Evolutionary conservation across 192 early-diverging fungal genomes (phyloP).

Genomic region (Backusella tarrabulga): DNA sequence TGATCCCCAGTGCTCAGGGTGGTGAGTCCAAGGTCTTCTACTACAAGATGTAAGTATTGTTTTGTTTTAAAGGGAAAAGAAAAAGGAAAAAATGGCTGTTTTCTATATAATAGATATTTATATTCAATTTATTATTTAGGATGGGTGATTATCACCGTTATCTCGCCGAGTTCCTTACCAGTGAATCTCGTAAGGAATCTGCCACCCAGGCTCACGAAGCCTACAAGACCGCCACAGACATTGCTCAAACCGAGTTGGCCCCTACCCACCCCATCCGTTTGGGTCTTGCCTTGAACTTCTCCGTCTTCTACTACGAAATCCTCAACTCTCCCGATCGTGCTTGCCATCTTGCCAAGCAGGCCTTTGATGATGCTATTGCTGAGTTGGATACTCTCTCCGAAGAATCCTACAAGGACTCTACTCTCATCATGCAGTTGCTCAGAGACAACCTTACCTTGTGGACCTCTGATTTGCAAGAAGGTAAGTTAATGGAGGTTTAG

Average conservation of each 20-base stretch:
- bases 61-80: background rate
- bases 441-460: slow-evolving; percentile 99
- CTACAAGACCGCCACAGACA: slow-evolving; percentile 94
- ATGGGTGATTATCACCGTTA: slow-evolving; percentile 99
- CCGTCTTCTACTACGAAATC: slow-evolving; percentile 99
- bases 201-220: slow-evolving; percentile 85
- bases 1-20: slow-evolving; percentile 88
- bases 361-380: slow-evolving; percentile 99
- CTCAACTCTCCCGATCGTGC: slow-evolving; percentile 96
- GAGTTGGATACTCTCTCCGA: slow-evolving; percentile 98
- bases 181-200: slow-evolving; percentile 81
- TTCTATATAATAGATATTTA: slow-evolving; percentile 17
- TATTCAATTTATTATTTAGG: slow-evolving; percentile 44
- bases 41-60: slow-evolving; percentile 90
- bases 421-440: slow-evolving; percentile 99
- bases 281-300: slow-evolving; percentile 97
- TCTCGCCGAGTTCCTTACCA: slow-evolving; percentile 95
- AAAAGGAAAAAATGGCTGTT: background rate
- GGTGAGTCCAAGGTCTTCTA: slow-evolving; percentile 99
- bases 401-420: slow-evolving; percentile 99
- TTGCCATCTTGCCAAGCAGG: slow-evolving; percentile 94
- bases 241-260: slow-evolving; percentile 91
- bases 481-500: slow-evolving; percentile 37
- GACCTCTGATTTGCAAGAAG: slow-evolving; percentile 96
- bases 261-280: slow-evolving; percentile 99